Conservation (phyloP, 768 basidiomycete genomes). For the Mrakia frigida region DNA sequence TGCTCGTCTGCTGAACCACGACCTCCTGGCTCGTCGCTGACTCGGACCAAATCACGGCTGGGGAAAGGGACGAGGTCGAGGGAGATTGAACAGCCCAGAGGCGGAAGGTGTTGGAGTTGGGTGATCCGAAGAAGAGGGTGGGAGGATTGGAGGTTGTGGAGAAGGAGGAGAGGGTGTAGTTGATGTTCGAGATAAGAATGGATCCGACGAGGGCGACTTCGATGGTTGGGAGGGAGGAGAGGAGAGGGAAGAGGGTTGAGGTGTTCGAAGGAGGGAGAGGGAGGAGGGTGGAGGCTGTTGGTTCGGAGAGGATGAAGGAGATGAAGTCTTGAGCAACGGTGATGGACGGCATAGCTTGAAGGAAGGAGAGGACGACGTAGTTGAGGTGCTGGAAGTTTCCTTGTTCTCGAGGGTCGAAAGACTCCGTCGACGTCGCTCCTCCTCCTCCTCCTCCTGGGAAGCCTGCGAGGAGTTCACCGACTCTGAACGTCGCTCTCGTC, state of each 20-base stretch:
- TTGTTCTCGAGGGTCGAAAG: constrained; percentile 10
- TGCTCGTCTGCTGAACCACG: constrained; percentile 4
- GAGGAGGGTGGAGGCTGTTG: neutral
- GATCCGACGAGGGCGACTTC: constrained; percentile 3
- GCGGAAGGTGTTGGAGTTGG: neutral
- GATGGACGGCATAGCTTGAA: neutral
- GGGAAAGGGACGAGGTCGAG: neutral
- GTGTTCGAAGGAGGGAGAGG: neutral
- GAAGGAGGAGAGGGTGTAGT: constrained; percentile 12
- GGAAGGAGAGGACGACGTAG: constrained; percentile 1
- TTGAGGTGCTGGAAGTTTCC: constrained; percentile 9
- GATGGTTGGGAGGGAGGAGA: constrained; percentile 11
- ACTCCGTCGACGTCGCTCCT: neutral
- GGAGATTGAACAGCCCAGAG: neutral
- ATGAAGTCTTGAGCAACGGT: neutral
- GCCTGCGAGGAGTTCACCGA: neutral
- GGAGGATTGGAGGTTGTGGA: neutral
- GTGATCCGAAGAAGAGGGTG: constrained; percentile 5
- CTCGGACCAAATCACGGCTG: neutral
- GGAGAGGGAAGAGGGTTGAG: neutral
- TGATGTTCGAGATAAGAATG: neutral
- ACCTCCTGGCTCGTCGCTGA: neutral
- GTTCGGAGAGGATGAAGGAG: neutral
- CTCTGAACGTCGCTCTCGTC: neutral
- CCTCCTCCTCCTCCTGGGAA: neutral